phyloP scores from a whole-genome alignment of 2,329 filamentous ascomycete species.

The Cladophialophora immunda region DNA sequence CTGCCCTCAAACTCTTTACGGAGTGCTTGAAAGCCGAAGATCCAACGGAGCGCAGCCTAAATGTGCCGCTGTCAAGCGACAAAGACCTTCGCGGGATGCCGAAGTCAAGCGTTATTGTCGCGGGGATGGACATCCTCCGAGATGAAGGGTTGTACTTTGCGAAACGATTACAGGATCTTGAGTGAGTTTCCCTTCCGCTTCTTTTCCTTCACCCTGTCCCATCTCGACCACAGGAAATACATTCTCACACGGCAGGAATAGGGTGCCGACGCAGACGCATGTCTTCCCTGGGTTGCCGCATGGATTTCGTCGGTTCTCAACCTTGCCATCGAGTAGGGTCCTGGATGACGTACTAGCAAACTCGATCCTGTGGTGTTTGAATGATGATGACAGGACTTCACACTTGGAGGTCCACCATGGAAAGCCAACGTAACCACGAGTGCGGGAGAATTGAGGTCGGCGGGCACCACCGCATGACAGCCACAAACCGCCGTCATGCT shows the following conservation, averaged over 20 bases:
- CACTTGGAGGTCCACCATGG: no score
- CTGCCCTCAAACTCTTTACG: not conserved
- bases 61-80: not conserved
- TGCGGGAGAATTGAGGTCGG: no score
- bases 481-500: no score
- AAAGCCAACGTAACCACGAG: no score
- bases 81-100: not conserved
- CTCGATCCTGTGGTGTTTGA: no score
- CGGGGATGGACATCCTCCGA: not conserved
- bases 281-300: constrained; percentile 12
- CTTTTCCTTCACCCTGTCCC: not conserved
- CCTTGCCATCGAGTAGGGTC: not conserved
- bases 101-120: not conserved
- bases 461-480: no score
- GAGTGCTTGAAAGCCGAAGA: not conserved
- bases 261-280: not conserved
- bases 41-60: not conserved
- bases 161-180: not conserved
- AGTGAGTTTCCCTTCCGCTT: no score
- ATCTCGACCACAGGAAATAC: no score
- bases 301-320: constrained; percentile 1
- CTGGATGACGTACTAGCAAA: no score
- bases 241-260: not conserved
- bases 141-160: not conserved
- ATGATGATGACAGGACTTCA: no score